Percentiles rank a stretch among this genome's conserved stretches.
Conservation (phyloP, 2,329 filamentous ascomycete genomes). For the Aureobasidium pullulans region DNA sequence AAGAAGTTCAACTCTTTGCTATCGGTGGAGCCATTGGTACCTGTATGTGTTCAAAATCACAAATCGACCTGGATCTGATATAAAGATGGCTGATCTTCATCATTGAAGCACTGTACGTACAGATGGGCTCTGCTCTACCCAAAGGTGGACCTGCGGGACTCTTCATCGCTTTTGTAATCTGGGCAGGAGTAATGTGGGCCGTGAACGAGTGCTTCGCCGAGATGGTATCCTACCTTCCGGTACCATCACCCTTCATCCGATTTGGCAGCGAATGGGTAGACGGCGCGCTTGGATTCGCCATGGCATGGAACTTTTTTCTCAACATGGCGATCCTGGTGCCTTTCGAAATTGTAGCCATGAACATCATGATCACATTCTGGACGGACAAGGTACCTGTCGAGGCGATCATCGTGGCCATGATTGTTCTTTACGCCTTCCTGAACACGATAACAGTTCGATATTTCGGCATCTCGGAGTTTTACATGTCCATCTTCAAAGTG, state of each 20-base stretch:
- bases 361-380: slow-evolving; percentile 14
- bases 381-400: slow-evolving; percentile 16
- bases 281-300: slow-evolving; percentile 46
- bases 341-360: slow-evolving; percentile 31
- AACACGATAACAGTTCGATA: slow-evolving; percentile 40
- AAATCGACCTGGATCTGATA: background rate
- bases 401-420: slow-evolving; percentile 11
- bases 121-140: slow-evolving; percentile 18
- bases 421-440: slow-evolving; percentile 24
- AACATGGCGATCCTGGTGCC: slow-evolving; percentile 40
- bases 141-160: slow-evolving; percentile 37
- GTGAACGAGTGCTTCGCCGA: slow-evolving; percentile 16
- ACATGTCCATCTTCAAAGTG: slow-evolving; percentile 47
- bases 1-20: slow-evolving; percentile 19
- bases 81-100: background rate
- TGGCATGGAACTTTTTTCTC: slow-evolving; percentile 41
- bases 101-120: background rate
- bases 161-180: slow-evolving; percentile 31
- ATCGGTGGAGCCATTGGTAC: slow-evolving; percentile 19
- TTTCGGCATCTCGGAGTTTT: slow-evolving; percentile 40
- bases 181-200: slow-evolving; percentile 18
- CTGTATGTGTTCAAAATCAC: slow-evolving; percentile 6
- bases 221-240: slow-evolving; percentile 6
- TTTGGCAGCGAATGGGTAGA: slow-evolving; percentile 51
- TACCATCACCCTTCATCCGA: slow-evolving; percentile 5